Evolutionary conservation across 73 alveolate genomes (phyloP), one percentile per base, ranked within the genome.

Genomic region (Uronychia binucleata): DNA sequence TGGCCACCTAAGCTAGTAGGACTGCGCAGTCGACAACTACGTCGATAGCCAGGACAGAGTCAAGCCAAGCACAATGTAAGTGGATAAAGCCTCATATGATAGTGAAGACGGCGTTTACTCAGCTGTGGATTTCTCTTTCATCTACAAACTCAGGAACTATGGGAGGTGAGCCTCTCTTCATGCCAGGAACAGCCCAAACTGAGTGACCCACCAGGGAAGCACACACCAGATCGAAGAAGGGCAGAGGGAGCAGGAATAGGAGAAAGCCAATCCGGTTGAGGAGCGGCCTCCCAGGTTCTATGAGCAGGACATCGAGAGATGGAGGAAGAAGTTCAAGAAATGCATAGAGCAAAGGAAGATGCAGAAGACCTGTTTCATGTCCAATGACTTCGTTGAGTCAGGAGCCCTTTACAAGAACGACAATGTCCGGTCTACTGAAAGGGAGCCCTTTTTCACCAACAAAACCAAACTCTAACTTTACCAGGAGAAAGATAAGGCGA

Each of bases 231-330:
- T n/a, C n/a, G 67, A 46, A 19, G 67, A 46, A 46, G 67, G 67
- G 67, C 5, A 19, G 5, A 46, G 19, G n/a, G 19, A 46, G 67
- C n/a, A 46, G 5, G 67, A 46, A 46, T 5, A 5, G 5, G 67
- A 46, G 19, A 19, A 46, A 46, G 19, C 5, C 5, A 46, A 11
- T 19, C 67, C 19, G 5, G n/a, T 11, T 46, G 67, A 46, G 19
- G 67, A 46, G 67, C 67, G 19, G n/a, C 86, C 86, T 79, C 86
- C 86, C 30, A 34, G 86, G 30, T 79, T 79, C 78, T 79, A 79
- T 58, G 79, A 79, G 13, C 34, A 57, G 29, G 86, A 79, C 58
- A 79, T 79, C 5, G 46, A 79, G 58, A 34, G 58, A 75, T 79
- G 86, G 86, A 79, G 58, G 78, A 58, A 79, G 59, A 79, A 79